Evolutionary conservation across 2,329 filamentous ascomycete species (phyloP).

Genomic region (Pseudogymnoascus sp.): DNA sequence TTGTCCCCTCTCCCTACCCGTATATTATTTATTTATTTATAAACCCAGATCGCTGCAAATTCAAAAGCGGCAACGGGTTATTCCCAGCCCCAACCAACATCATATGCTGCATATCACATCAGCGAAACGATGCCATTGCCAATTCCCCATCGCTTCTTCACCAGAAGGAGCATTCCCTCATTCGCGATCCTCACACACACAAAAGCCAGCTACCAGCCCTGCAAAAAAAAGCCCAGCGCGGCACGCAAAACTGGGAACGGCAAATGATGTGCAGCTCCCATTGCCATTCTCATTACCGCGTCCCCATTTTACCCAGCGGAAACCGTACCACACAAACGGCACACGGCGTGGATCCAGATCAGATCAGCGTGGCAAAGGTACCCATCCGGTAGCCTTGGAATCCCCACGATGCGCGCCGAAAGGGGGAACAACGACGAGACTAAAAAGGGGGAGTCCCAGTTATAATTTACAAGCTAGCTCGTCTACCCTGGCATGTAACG

Average conservation of each 20-base stretch:
- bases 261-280: background rate
- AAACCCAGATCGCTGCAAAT: background rate
- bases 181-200: background rate
- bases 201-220: background rate
- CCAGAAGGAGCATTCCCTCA: background rate
- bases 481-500: background rate
- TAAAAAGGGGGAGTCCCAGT: background rate
- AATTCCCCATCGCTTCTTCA: background rate
- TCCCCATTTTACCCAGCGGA: background rate
- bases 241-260: background rate
- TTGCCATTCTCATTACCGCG: background rate
- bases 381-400: background rate
- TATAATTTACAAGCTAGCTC: conserved; percentile 7
- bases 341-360: background rate
- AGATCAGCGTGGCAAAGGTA: background rate
- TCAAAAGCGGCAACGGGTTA: background rate
- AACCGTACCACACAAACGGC: background rate
- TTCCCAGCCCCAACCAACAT: background rate
- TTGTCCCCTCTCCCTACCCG: background rate
- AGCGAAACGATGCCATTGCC: background rate
- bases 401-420: conserved; percentile 4
- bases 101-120: background rate
- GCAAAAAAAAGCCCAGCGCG: background rate
- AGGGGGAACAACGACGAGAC: background rate
- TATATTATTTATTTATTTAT: background rate